Evolutionary conservation across 148 eudicot species (phyloP), one percentile per base, ranked within the genome.

Genomic region (Rhododendron molle): DNA sequence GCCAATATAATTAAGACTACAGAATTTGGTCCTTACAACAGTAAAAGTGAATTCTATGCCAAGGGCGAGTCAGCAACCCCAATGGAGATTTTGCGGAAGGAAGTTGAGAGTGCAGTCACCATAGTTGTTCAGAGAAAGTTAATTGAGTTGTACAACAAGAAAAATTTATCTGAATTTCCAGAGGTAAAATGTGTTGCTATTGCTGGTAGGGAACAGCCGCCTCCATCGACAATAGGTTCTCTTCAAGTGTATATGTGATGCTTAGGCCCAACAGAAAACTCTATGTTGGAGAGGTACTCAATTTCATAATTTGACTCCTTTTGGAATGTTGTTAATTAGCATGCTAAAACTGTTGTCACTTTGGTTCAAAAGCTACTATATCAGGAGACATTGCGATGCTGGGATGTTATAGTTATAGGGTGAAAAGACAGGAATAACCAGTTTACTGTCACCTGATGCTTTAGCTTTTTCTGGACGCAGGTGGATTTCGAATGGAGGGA

Each of bases 191-290:
- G 89, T 85, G 92, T 92, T 44, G 76, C 83, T 40, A 86, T 97
- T 87, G 91, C 89, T 86, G 93, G 95, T 36, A 89, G 92, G 90
- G 94, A 97, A 88, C 95, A 93, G 84, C 98, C 99, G 16, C 99
- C 98, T 83, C 99, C 99, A 50, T 94, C 96, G 74, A 88, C 98
- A 44, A 89, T 95, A 69, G 99, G 98, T 86, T 92, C n/a, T n/a
- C 94, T 86, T 95, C 99, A 85, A 91, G 96, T 87, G 98, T 97
- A 85, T 97, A 97, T 88, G 90, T 97, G 86, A 91, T 97, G 90
- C 86, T 96, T 85, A 90, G 93, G 83, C 98, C 98, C 16, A 95
- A 94, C 90, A 92, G 87, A 82, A 94, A 87, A 82, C 83, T 95
- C 74, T 96, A 96, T 81, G 91, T 96, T 36, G 99, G 99, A 72